Conservation (phyloP, 345 rosid species). For the Draba incana region DNA sequence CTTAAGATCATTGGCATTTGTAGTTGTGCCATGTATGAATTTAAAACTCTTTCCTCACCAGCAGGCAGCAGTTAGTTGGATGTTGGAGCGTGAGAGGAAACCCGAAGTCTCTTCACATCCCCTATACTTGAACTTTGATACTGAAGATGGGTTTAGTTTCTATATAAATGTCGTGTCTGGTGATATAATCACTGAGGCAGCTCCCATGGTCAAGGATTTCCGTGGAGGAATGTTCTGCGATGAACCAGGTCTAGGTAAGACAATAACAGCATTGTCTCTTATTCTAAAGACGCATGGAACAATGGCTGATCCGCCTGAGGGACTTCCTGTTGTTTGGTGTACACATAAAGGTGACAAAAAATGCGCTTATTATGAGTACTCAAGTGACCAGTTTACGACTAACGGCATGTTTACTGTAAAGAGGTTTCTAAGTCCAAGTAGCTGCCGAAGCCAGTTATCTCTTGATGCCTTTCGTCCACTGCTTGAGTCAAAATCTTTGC, state of each 20-base stretch:
- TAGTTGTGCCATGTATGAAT: slow-evolving; percentile 84
- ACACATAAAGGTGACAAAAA: slow-evolving; percentile 60
- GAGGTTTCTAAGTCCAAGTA: slow-evolving; percentile 49
- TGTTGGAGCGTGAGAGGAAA: slow-evolving; percentile 84
- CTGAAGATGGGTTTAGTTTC: slow-evolving; percentile 77
- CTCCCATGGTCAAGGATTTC: slow-evolving; percentile 79
- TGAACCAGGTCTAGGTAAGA: slow-evolving; percentile 99
- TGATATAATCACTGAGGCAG: slow-evolving; percentile 58
- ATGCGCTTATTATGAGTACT: slow-evolving; percentile 83
- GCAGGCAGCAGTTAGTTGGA: slow-evolving; percentile 93
- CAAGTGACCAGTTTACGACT: slow-evolving; percentile 46
- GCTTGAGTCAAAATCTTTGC: slow-evolving; percentile 42
- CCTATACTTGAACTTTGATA: slow-evolving; percentile 55
- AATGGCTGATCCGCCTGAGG: slow-evolving; percentile 79
- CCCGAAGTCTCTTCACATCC: slow-evolving; percentile 69
- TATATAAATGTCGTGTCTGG: slow-evolving; percentile 72
- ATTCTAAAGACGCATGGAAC: slow-evolving; percentile 89
- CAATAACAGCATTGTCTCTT: slow-evolving; percentile 88
- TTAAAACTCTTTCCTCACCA: slow-evolving; percentile 93
- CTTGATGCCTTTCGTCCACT: slow-evolving; percentile 39
- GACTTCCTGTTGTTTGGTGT: slow-evolving; percentile 73
- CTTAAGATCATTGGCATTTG: slow-evolving; percentile 65
- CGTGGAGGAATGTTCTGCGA: slow-evolving; percentile 97
- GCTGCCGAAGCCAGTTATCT: slow-evolving; percentile 49
- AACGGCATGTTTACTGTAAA: slow-evolving; percentile 44